phyloP scores from a whole-genome alignment of 192 early-diverging fungal genomes.

The Podochytrium sp. region DNA sequence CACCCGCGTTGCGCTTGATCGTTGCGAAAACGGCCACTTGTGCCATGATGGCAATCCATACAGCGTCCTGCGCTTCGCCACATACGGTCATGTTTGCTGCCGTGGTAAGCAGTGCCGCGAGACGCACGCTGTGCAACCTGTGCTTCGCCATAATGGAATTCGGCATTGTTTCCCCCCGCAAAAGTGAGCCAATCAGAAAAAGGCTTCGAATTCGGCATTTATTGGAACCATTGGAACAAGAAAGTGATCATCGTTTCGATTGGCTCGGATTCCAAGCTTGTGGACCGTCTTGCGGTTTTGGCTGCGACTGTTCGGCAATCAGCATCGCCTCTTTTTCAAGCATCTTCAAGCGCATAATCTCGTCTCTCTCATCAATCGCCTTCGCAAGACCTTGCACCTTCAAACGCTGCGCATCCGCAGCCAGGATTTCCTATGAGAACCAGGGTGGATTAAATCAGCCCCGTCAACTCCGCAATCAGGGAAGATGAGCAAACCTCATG shows the following conservation, averaged over 20 bases:
- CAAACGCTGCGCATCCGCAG: slow-evolving; percentile 1
- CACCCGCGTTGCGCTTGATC: too few species aligned
- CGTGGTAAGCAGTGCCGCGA: neutral
- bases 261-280: neutral
- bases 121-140: neutral
- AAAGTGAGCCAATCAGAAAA: neutral
- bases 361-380: slow-evolving; percentile 7
- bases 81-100: neutral
- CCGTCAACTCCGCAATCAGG: neutral
- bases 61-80: neutral
- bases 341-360: neutral
- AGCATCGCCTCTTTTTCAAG: neutral
- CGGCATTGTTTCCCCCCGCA: too few species aligned
- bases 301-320: neutral
- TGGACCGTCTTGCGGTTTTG: neutral
- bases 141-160: too few species aligned
- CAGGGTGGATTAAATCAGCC: neutral
- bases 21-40: neutral
- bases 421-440: slow-evolving; percentile 11
- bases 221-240: too few species aligned
- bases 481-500: slow-evolving; percentile 27
- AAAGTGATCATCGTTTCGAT: neutral
- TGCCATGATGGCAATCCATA: slow-evolving; percentile 4
- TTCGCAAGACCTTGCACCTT: neutral
- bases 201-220: neutral